Percentiles rank a stretch among this genome's conserved stretches.
Conservation (phyloP, 495 filamentous ascomycete species). For the Pseudoneurospora amorphoporcata region DNA sequence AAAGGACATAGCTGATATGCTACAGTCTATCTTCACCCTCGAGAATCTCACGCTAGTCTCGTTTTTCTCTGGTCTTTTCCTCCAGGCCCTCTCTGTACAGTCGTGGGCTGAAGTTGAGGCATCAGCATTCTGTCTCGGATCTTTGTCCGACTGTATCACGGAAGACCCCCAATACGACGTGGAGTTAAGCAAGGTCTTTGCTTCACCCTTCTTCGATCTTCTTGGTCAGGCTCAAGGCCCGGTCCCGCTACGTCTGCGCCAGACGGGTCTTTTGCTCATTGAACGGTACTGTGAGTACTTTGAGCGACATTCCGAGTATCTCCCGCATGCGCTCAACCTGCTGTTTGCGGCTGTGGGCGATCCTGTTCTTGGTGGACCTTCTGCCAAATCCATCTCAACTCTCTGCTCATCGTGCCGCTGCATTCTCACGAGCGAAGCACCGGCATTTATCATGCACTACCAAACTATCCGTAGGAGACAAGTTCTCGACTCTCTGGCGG, state of each 20-base stretch:
- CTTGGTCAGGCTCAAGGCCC: conserved; percentile 33
- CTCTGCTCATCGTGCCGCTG: conserved; percentile 74
- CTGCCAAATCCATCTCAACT: conserved; percentile 70
- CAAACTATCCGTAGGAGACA: conserved; percentile 48
- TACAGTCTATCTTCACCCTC: conserved; percentile 64
- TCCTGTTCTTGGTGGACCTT: conserved; percentile 51
- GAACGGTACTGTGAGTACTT: conserved; percentile 77
- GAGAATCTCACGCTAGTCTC: conserved; percentile 58
- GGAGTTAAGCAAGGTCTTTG: conserved; percentile 61
- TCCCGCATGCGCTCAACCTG: conserved; percentile 70
- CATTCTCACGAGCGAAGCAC: conserved; percentile 58
- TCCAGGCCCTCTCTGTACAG: conserved; percentile 44
- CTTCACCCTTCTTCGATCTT: conserved; percentile 49
- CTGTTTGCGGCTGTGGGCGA: conserved; percentile 67
- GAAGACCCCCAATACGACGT: conserved; percentile 56
- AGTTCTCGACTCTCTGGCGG: conserved; percentile 55
- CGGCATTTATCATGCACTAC: conserved; percentile 70
- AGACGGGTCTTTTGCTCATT: conserved; percentile 68
- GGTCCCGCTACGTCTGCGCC: conserved; percentile 59
- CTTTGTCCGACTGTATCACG: conserved; percentile 63
- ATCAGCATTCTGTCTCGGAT: conserved; percentile 65
- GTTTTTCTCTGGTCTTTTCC: conserved; percentile 55
- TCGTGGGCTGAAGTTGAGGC: conserved; percentile 76
- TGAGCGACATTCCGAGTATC: conserved; percentile 54
- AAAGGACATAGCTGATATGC: conserved; percentile 69